Evolutionary conservation across 1,284 basidiomycete species (phyloP).

Genomic region (Malassezia yamatoensis): DNA sequence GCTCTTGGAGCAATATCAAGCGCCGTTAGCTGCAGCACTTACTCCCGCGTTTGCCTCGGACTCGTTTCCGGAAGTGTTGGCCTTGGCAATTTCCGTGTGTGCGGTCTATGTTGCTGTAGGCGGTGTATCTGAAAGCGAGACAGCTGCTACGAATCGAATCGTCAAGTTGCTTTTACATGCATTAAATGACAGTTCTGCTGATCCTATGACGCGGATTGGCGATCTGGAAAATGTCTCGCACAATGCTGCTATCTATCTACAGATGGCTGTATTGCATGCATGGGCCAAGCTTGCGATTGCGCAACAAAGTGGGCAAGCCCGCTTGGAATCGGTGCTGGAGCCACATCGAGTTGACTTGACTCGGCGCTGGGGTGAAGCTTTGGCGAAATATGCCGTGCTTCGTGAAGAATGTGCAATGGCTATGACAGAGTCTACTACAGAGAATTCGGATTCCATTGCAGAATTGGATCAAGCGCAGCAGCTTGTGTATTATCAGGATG

Average conservation of each 20-base stretch:
- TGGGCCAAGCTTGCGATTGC: constrained; percentile 90
- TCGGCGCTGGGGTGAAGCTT: constrained; percentile 73
- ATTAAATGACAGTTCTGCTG: constrained; percentile 49
- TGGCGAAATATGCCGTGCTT: constrained; percentile 85
- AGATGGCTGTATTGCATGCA: constrained; percentile 82
- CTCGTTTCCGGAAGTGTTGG: constrained; percentile 86
- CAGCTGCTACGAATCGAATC: constrained; percentile 79
- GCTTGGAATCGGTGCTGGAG: constrained; percentile 70
- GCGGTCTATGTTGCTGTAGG: constrained; percentile 91
- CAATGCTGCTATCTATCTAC: constrained; percentile 87
- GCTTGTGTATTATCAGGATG: constrained; percentile 58
- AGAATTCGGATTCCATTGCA: constrained; percentile 52
- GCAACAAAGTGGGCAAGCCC: constrained; percentile 54
- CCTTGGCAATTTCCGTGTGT: constrained; percentile 82
- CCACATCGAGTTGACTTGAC: constrained; percentile 68
- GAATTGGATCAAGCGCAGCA: constrained; percentile 81
- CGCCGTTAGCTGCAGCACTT: constrained; percentile 93
- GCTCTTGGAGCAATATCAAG: constrained; percentile 94
- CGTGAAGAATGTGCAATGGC: constrained; percentile 59
- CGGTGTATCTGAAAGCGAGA: constrained; percentile 72
- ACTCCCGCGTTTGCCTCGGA: constrained; percentile 92
- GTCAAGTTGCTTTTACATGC: constrained; percentile 68
- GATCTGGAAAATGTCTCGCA: constrained; percentile 78
- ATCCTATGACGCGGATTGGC: constrained; percentile 59
- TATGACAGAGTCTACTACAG: constrained; percentile 37